phyloP scores from a whole-genome alignment of 75 land plant genomes.

The Azolla pinnata region DNA sequence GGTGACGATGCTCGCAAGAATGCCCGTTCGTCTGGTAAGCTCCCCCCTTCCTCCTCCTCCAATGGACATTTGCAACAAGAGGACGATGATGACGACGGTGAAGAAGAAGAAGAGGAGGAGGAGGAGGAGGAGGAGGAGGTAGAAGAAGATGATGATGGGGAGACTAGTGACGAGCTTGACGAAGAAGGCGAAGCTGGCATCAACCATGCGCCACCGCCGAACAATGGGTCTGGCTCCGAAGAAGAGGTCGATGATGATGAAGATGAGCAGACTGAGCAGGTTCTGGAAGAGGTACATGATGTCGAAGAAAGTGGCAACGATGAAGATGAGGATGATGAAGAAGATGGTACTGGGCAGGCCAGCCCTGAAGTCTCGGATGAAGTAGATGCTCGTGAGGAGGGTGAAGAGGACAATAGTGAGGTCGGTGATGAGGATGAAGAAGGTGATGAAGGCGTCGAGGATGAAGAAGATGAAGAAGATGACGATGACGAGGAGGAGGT shows the following conservation, averaged over 20 bases:
- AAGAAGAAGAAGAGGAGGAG: slow-evolving; percentile 38
- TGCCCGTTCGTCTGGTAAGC: no score
- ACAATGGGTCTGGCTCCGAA: slow-evolving; percentile 11
- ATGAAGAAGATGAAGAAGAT: slow-evolving; percentile 27
- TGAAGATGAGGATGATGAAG: slow-evolving; percentile 42
- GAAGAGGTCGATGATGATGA: slow-evolving; percentile 30
- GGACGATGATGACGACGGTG: slow-evolving; percentile 55
- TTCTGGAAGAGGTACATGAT: not conserved
- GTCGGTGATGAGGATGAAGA: slow-evolving; percentile 57
- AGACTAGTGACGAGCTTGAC: no score
- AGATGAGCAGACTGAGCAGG: slow-evolving; percentile 11
- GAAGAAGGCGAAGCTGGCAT: not conserved
- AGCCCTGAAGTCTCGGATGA: slow-evolving; percentile 41
- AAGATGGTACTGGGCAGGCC: slow-evolving; percentile 24
- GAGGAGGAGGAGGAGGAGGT: slow-evolving; percentile 29
- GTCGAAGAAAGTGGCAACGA: slow-evolving; percentile 30
- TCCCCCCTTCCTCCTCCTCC: no score
- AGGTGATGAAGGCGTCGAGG: slow-evolving; percentile 17
- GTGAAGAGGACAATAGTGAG: slow-evolving; percentile 36
- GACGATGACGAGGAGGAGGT: slow-evolving; percentile 56
- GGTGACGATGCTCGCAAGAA: no score
- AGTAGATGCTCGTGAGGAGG: slow-evolving; percentile 48
- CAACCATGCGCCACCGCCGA: not conserved
- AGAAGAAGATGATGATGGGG: slow-evolving; percentile 54
- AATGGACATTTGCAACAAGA: no score